Conservation (phyloP, 257 asterid species). For the Primulina tabacum region DNA sequence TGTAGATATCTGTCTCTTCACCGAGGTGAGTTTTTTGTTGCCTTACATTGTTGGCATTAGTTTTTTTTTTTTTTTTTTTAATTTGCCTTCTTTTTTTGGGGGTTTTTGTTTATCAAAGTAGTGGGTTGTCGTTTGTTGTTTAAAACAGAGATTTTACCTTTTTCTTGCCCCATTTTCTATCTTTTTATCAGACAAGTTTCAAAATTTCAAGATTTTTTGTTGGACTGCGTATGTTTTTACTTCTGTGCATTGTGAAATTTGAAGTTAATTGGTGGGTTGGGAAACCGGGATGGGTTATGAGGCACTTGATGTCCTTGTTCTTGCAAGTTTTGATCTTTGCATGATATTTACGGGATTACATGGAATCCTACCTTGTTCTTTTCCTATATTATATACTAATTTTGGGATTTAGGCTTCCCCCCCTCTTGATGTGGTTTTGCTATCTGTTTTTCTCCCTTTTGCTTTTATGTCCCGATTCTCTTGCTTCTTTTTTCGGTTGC, state of each 20-base stretch:
- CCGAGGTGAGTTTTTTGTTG: conserved; percentile 56
- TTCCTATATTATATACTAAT: not conserved
- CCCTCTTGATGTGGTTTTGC: conserved; percentile 8
- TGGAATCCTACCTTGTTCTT: not conserved
- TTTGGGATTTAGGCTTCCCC: not conserved
- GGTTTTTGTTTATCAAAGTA: conserved; percentile 13
- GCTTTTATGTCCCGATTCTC: not conserved
- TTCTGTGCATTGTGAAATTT: no score
- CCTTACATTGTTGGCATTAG: not conserved
- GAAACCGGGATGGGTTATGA: not conserved
- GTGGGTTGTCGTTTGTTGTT: conserved; percentile 14
- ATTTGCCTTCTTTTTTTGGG: not conserved
- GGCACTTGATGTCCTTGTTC: not conserved
- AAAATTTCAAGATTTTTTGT: conserved; percentile 15
- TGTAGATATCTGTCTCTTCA: conserved; percentile 67
- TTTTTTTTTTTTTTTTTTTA: not conserved
- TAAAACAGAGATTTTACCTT: conserved; percentile 3
- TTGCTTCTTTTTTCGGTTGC: not conserved
- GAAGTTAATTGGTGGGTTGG: not conserved
- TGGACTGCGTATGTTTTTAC: not conserved
- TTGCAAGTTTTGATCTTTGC: not conserved
- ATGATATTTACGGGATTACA: not conserved
- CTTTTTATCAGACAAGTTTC: not conserved
- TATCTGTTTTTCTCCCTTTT: not conserved
- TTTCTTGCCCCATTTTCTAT: not conserved